phyloP scores from a whole-genome alignment of 177 flowering plant genomes.

The Vitis hybrid region DNA sequence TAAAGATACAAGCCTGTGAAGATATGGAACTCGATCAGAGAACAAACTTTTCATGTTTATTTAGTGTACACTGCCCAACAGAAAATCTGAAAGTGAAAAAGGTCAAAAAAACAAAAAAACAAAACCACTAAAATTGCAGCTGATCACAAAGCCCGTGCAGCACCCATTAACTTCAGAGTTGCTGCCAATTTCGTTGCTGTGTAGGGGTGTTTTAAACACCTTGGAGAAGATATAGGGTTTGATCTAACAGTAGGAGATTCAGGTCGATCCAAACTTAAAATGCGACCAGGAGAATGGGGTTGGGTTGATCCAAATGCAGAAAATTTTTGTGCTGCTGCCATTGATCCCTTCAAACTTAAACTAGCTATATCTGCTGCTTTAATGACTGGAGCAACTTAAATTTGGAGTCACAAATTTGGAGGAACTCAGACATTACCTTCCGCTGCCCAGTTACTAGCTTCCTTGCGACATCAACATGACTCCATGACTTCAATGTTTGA shows the following conservation, averaged over 20 bases:
- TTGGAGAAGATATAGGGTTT: too few relatives aligned
- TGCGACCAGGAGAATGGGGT: too few relatives aligned
- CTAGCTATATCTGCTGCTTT: constrained; percentile 33
- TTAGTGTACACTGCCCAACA: constrained; percentile 2
- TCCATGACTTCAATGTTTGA: constrained; percentile 61
- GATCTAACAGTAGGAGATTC: too few relatives aligned
- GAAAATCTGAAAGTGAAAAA: neutral
- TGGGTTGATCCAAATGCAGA: too few relatives aligned
- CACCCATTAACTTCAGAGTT: neutral
- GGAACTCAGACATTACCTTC: constrained; percentile 42
- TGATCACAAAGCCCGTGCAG: neutral
- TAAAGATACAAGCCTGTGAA: neutral
- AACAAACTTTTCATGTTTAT: neutral
- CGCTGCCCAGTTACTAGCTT: constrained; percentile 47
- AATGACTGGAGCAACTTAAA: constrained; percentile 39
- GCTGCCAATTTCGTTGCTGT: too few relatives aligned
- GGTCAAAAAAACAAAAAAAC: neutral
- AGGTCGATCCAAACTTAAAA: too few relatives aligned
- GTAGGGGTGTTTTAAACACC: too few relatives aligned
- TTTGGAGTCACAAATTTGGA: constrained; percentile 58
- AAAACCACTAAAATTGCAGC: too few relatives aligned
- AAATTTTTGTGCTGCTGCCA: neutral
- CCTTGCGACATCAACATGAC: constrained; percentile 49
- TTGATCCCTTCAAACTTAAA: constrained; percentile 21
- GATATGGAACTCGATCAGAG: neutral